A percentile compares a stretch with the other conserved stretches of the same genome.
These are phyloP conservation scores for Fusarium papillatum DNA, from an alignment of 2,329 filamentous ascomycete genomes.

Conservation along the genomic window DNA sequence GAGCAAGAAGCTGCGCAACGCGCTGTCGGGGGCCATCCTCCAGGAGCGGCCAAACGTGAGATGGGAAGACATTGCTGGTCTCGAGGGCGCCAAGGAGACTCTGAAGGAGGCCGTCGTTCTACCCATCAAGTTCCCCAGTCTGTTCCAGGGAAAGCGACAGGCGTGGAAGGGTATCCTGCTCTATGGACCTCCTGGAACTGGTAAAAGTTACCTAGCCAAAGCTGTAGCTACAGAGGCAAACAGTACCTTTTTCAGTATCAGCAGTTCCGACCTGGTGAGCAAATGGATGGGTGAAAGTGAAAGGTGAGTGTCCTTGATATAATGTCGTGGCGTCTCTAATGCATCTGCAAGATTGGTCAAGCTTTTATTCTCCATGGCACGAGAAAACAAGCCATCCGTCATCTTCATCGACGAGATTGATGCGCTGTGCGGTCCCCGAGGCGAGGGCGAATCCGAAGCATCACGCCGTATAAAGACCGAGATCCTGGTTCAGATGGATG, in stretches of 20 bases:
- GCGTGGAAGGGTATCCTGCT: conserved; percentile 98
- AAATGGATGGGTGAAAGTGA: conserved; percentile 99
- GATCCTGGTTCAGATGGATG: conserved; percentile 98
- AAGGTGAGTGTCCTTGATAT: conserved; percentile 67
- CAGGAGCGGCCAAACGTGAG: conserved; percentile 96
- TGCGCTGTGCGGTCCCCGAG: conserved; percentile 91
- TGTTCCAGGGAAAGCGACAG: conserved; percentile 96
- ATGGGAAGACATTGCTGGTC: conserved; percentile 97
- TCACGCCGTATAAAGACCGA: conserved; percentile 99
- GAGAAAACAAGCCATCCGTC: conserved; percentile 97
- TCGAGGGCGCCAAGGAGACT: conserved; percentile 95
- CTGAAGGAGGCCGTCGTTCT: conserved; percentile 98
- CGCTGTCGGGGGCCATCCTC: conserved; percentile 91
- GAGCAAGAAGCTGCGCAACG: conserved; percentile 93
- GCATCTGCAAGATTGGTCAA: conserved; percentile 81
- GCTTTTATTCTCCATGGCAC: conserved; percentile 96
- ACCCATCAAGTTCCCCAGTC: conserved; percentile 97
- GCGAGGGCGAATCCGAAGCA: conserved; percentile 97
- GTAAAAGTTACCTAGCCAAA: conserved; percentile 98
- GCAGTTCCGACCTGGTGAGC: conserved; percentile 95
- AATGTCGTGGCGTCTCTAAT: conserved; percentile 38
- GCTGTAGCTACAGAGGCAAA: conserved; percentile 98
- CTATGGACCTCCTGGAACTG: conserved; percentile 96
- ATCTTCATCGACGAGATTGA: conserved; percentile 99
- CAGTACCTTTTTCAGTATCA: conserved; percentile 99